Base-by-base conservation (phyloP, 164 flowering plant genomes). In the Litsea cubeba region DNA sequence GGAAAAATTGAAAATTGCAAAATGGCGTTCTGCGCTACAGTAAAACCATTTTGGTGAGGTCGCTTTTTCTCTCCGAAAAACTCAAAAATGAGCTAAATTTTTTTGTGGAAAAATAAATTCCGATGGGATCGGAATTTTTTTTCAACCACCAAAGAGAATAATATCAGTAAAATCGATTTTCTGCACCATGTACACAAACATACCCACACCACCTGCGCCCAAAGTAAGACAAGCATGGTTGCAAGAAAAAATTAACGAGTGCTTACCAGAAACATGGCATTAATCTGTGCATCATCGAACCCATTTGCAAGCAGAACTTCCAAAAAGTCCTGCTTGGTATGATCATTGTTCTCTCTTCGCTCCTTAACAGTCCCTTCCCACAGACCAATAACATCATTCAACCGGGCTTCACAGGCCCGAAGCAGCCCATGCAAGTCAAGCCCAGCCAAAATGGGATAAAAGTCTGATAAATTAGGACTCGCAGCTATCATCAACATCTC, bases 311-410 rank as follows among this genome's bases (percentile, higher is more conserved):
- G 66, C 63, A 85, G 32, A 50, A 71, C 75, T 32, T 79, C 82
- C 68, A 83, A 67, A 71, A 85, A 81, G 66, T 85, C 87, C 18
- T 50, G 68, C 25, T 32, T 51, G 6, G 35, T 24, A 3, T 14
- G 35, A 32, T 54, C 70, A 26, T 65, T 49, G 24, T 58, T 17
- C 17, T 51, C 77, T 74, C 84, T 80, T 68, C 83, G 75, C 35
- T 81, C 84, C 50, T 77, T 77, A 28, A 85, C 65, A 17, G 77
- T 35, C 26, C 20, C 26, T 15, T 76, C 76, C 88, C 88, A 85
- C 11, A 76, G 30, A 11, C 26, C 74, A 57, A 24, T 57, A 8
- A 79, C 58, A 69, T 58, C 71, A 15, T 1, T 12, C 26, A 66
- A 15, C 15, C 75, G 30, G n/a, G 58, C 78, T 51, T 2, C 25